Percentiles rank a stretch among this genome's conserved stretches.
phyloP scores from a whole-genome alignment of 805 yeast genomes.

The Cyberlindnera amylophila region DNA sequence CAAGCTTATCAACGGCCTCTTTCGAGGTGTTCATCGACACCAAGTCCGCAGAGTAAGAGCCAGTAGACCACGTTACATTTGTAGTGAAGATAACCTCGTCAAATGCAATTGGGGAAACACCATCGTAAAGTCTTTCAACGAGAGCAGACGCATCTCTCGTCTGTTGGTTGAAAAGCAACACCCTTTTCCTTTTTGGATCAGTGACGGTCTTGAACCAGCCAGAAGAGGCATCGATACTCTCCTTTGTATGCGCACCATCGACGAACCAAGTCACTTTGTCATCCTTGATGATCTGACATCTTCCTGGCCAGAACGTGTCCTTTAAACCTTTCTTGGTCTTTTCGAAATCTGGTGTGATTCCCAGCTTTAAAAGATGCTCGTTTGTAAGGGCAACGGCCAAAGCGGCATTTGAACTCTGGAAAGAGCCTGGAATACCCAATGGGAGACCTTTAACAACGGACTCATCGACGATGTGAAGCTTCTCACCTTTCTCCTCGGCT shows the following conservation, averaged over 20 bases:
- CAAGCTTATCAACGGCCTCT: constrained; percentile 72
- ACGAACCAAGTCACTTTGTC: constrained; percentile 64
- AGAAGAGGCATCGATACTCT: constrained; percentile 79
- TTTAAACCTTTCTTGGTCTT: constrained; percentile 50
- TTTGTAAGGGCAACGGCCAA: constrained; percentile 72
- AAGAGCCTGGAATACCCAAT: constrained; percentile 78
- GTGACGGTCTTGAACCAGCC: constrained; percentile 63
- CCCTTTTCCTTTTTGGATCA: constrained; percentile 30
- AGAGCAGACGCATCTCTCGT: constrained; percentile 77
- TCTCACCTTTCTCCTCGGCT: constrained; percentile 59
- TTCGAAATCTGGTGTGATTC: constrained; percentile 31
- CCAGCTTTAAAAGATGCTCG: constrained; percentile 52
- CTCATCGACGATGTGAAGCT: constrained; percentile 48
- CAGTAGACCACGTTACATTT: constrained; percentile 86
- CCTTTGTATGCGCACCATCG: constrained; percentile 96
- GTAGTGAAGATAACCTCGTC: constrained; percentile 85
- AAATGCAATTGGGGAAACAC: constrained; percentile 44
- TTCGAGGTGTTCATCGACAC: constrained; percentile 81
- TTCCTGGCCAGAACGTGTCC: constrained; percentile 85
- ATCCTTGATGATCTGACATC: constrained; percentile 71
- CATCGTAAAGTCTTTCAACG: constrained; percentile 47
- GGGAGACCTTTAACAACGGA: constrained; percentile 30
- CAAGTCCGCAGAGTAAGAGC: constrained; percentile 74
- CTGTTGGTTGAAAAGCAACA: constrained; percentile 89
- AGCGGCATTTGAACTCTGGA: constrained; percentile 84